Conservation (phyloP, 1,284 basidiomycete genomes). For the Pascua sp. region DNA sequence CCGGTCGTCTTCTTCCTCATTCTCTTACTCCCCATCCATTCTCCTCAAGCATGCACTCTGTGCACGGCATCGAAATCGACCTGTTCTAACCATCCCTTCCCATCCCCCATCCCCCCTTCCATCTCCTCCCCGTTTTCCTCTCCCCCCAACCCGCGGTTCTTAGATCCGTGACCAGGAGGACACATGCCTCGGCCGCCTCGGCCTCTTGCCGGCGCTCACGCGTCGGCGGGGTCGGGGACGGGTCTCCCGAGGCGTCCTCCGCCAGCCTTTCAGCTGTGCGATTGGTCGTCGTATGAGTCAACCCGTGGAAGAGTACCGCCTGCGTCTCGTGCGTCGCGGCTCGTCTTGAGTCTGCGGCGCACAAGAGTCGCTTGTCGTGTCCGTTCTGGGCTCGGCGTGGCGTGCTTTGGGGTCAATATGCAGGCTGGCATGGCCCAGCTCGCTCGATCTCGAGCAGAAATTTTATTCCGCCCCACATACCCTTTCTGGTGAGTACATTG, state of each 20-base stretch:
- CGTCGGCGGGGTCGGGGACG: slow-evolving; percentile 1
- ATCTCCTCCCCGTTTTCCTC: slow-evolving; percentile 10
- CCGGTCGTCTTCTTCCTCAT: background rate
- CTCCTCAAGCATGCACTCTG: slow-evolving; percentile 14
- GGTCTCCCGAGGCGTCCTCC: slow-evolving; percentile 31
- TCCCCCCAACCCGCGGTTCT: slow-evolving; percentile 45
- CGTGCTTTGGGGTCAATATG: slow-evolving; percentile 6
- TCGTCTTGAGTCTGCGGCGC: slow-evolving; percentile 14
- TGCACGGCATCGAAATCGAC: background rate
- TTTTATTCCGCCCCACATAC: background rate
- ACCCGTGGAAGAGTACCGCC: slow-evolving; percentile 46
- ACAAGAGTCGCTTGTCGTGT: background rate
- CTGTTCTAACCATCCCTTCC: slow-evolving; percentile 3
- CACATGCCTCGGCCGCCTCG: slow-evolving; percentile 20
- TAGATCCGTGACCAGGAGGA: slow-evolving; percentile 49
- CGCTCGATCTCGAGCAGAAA: slow-evolving; percentile 18
- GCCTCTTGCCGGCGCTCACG: background rate
- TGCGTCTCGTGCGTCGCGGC: slow-evolving; percentile 1
- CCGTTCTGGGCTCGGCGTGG: slow-evolving; percentile 13
- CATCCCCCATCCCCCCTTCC: slow-evolving; percentile 6
- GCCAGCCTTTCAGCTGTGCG: slow-evolving; percentile 46
- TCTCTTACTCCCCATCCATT: slow-evolving; percentile 6
- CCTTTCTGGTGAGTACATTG: slow-evolving; percentile 11
- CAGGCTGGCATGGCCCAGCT: slow-evolving; percentile 1
- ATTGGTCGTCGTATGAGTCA: slow-evolving; percentile 51